These are phyloP conservation scores for Cyclotella kingstonii DNA, from an alignment of 108 stramenopile species.

Conservation along the genomic window DNA sequence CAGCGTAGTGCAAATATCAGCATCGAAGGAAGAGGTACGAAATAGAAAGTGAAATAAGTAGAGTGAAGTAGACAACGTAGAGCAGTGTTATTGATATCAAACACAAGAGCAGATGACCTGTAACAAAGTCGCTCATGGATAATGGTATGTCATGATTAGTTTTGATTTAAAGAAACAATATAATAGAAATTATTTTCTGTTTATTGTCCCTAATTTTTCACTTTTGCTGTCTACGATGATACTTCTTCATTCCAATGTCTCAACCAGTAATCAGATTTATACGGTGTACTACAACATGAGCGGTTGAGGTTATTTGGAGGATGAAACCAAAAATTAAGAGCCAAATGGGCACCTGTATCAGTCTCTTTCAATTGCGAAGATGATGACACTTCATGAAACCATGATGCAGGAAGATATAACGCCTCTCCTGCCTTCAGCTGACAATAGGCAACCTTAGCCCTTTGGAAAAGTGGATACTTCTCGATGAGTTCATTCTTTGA, in stretches of 20 bases:
- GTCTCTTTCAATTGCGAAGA: conserved; percentile 5
- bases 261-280: neutral
- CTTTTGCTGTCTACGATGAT: neutral
- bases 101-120: too few relatives aligned
- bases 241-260: neutral
- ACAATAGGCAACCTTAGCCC: conserved; percentile 44
- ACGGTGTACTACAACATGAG: neutral
- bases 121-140: neutral
- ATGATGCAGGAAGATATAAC: conserved; percentile 94
- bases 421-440: conserved; percentile 76
- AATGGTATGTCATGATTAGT: neutral
- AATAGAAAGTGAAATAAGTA: conserved; percentile 19
- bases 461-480: conserved; percentile 19
- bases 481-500: conserved; percentile 11
- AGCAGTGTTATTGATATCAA: too few relatives aligned
- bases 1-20: conserved; percentile 83
- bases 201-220: neutral
- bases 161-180: neutral
- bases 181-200: neutral
- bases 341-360: neutral
- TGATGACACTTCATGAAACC: conserved; percentile 95
- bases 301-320: neutral
- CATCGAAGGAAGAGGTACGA: conserved; percentile 76
- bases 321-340: conserved; percentile 8
- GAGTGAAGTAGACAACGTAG: neutral